Evolutionary conservation across 2,329 filamentous ascomycete genomes (phyloP).

Genomic region (Lasiodiplodia theobromae): DNA sequence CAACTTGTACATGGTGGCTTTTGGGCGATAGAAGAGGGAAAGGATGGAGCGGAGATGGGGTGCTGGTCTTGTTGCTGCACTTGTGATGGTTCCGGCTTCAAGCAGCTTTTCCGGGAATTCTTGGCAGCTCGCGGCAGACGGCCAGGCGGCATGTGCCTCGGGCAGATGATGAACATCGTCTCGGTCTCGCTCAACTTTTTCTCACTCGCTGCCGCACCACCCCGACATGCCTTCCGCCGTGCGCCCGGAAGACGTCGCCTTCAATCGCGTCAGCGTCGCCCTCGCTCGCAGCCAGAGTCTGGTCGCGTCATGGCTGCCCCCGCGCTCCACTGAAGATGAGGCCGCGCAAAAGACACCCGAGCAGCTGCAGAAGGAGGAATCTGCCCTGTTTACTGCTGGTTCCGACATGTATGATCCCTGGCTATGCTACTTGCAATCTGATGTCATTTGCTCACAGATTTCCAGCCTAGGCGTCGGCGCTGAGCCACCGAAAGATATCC

Average conservation of each 20-base stretch:
- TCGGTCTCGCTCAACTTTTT: too few relatives aligned
- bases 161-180: too few relatives aligned
- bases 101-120: constrained; percentile 22
- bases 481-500: constrained; percentile 44
- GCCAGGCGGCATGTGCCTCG: too few relatives aligned
- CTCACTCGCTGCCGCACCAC: neutral
- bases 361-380: constrained; percentile 59
- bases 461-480: constrained; percentile 50
- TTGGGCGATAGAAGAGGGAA: constrained; percentile 35
- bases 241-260: constrained; percentile 59
- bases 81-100: constrained; percentile 9
- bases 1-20: constrained; percentile 81
- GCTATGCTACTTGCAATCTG: neutral
- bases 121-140: constrained; percentile 7
- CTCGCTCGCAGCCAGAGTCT: constrained; percentile 62
- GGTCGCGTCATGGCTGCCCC: constrained; percentile 64
- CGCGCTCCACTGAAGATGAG: constrained; percentile 50
- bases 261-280: constrained; percentile 61
- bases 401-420: constrained; percentile 59
- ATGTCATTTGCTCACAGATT: constrained; percentile 18
- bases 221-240: constrained; percentile 40
- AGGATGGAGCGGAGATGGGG: constrained; percentile 38
- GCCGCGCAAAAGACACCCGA: constrained; percentile 50
- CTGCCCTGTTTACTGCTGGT: constrained; percentile 60
- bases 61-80: constrained; percentile 35